phyloP scores from a whole-genome alignment of 1,139 yeast genomes.

The Protomyces inundatus region DNA sequence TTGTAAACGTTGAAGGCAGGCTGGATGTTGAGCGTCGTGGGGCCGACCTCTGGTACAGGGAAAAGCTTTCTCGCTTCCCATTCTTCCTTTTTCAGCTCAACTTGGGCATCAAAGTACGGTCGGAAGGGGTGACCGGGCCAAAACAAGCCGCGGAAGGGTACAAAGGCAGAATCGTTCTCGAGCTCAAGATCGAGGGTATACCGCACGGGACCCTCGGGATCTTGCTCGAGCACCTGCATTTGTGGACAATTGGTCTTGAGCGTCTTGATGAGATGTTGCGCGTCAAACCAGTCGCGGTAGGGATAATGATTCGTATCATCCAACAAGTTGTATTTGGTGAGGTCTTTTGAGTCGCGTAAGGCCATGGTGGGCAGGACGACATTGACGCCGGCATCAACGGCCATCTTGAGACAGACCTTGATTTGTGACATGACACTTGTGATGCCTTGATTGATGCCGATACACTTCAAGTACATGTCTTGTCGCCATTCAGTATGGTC shows the following conservation, averaged over 20 bases:
- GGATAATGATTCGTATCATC: background rate
- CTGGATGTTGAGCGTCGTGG: background rate
- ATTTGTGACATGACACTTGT: slow-evolving; percentile 15
- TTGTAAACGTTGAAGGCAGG: background rate
- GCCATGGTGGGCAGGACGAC: slow-evolving; percentile 5
- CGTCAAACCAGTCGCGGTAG: slow-evolving; percentile 6
- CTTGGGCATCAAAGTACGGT: background rate
- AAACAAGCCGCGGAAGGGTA: background rate
- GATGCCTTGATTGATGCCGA: background rate
- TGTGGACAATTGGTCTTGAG: background rate
- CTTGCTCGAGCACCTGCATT: background rate
- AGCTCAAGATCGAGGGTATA: background rate
- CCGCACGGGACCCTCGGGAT: background rate
- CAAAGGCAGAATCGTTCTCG: background rate
- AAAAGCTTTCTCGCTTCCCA: background rate
- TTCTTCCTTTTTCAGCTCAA: background rate
- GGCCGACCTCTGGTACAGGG: background rate
- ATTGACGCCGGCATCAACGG: background rate
- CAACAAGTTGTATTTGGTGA: background rate
- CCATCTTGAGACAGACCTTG: slow-evolving; percentile 5
- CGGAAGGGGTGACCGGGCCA: background rate
- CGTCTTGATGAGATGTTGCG: background rate
- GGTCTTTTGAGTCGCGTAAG: background rate
- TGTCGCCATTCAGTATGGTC: background rate
- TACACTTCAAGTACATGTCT: background rate